Base-by-base conservation (phyloP, 1,284 basidiomycete genomes). In the Pseudozyma hubeiensis region DNA sequence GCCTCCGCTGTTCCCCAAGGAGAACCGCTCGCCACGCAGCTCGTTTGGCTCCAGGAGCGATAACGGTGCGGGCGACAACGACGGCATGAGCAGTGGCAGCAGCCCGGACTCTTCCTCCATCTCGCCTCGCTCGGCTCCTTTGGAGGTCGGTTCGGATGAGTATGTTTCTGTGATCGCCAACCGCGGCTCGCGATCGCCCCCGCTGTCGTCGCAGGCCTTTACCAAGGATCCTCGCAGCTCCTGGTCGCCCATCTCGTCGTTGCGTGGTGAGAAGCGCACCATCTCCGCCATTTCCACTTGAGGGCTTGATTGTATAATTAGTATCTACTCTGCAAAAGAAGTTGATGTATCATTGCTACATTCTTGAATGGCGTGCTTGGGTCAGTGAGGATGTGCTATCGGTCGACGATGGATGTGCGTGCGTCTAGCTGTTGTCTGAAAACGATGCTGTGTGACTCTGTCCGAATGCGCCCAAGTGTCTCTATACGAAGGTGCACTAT, bases 181-280 rank as follows among this genome's bases (percentile, higher is more conserved):
- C 49, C 45, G 61, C 11, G 53, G 60, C 24, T 55, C 61, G 53
- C 52, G 57, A 17, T 52, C 59, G 8, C 60, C 64, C 17, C 64
- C 69, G 4, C 44, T 64, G 40, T 46, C 57, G 13, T 31, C 55
- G 41, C 57, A 60, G 34, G 34, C 45, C 5, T 63, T 60, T 45
- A 13, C 48, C n/a, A 69, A 66, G 56, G 63, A 75, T 44, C 66
- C 71, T 9, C 54, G 62, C 30, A 57, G 19, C 31, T 41, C 62
- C 17, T 75, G 72, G 72, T 65, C 59, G 8, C 72, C 72, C 17
- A 65, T 74, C 63, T 43, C 46, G 1, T 60, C 59, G 47, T 43
- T 75, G 37, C 52, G 72, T 4, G 72, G 66, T n/a, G 72, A 75
- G 53, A 75, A 75, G 64, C 43, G 72, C 0, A 47, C 47, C 17